Base-by-base conservation (phyloP, 352 stramenopile genomes). In the Phytophthora constricta region DNA sequence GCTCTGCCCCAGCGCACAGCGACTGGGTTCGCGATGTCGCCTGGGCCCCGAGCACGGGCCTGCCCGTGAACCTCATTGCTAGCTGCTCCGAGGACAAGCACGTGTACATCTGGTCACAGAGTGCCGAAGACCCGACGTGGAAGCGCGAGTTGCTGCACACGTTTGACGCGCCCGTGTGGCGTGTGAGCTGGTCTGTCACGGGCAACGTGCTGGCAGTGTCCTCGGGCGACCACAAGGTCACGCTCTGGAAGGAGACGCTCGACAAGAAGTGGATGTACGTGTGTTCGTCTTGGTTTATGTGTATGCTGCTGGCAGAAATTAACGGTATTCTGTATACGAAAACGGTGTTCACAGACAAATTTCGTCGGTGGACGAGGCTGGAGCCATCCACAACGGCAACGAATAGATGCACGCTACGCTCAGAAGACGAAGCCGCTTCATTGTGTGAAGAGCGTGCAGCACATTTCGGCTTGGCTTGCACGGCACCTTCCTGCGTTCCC, bases 181-280 rank as follows among this genome's bases (percentile, higher is more conserved):
- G 97, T 72, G 91, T 99, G 50, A 99, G 92, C 85, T 99, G 98
- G 98, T 98, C 90, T 48, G 82, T 99, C 59, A 99, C 97, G 22
- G 98, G 97, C 51, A 99, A 98, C 72, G 94, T 99, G 49, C 82
- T 99, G 34, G 98, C 97, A 9, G 97, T 99, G 31, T 98, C 93
- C 27, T 97, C 94, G 55, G 98, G 97, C 48, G 97, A 99, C 82
- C 92, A 98, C 77, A 93, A 97, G 82, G 97, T 99, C 5, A 98
- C 92, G 43, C 75, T 99, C 3, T 99, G 97, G 97, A 99, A 99
- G 79, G 92, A 98, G 75, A 97, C 82, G 46, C 84, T 99, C 26
- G 94, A 99, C 84, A 98, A 98, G 65, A 96, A 92, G 62, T 99
- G 97, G 97, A 94, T 95, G 85, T 91, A 89, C 70, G 81, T 93